phyloP scores from a whole-genome alignment of 495 filamentous ascomycete species.

The Chlorociboria aeruginascens region DNA sequence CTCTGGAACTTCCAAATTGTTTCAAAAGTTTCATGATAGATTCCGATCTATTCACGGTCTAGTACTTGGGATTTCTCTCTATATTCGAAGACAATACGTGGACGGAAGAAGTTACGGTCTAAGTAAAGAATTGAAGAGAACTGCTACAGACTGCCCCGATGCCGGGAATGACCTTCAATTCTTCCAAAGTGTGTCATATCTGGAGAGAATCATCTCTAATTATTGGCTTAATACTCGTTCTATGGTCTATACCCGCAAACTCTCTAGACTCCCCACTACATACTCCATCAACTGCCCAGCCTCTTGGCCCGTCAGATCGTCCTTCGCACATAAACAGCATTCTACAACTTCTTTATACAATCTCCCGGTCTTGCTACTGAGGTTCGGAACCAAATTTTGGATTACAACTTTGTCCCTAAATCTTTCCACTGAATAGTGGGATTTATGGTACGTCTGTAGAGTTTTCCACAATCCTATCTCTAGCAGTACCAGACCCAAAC shows the following conservation, averaged over 20 bases:
- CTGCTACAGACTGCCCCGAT: too few species aligned
- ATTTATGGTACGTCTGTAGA: slow-evolving; percentile 20
- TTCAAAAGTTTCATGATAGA: too few species aligned
- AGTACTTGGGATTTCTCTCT: too few species aligned
- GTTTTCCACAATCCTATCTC: slow-evolving; percentile 47
- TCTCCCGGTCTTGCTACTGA: slow-evolving; percentile 23
- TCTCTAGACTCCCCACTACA: slow-evolving; percentile 21
- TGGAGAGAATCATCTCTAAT: too few species aligned
- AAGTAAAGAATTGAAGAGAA: too few species aligned
- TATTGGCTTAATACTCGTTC: background rate
- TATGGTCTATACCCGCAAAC: slow-evolving; percentile 13
- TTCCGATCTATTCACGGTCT: too few species aligned
- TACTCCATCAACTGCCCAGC: slow-evolving; percentile 22
- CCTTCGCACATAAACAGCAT: slow-evolving; percentile 16
- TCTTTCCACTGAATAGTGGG: slow-evolving; percentile 18
- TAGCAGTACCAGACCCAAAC: slow-evolving; percentile 44
- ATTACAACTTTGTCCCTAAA: slow-evolving; percentile 23
- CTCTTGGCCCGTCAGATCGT: slow-evolving; percentile 12
- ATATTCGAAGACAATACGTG: too few species aligned
- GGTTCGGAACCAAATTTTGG: slow-evolving; percentile 16
- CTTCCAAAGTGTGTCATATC: too few species aligned
- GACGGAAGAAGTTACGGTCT: too few species aligned
- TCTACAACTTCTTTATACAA: slow-evolving; percentile 21
- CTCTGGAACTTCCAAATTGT: too few species aligned
- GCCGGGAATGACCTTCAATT: too few species aligned